Percentiles rank a stretch among this genome's conserved stretches.
phyloP scores from a whole-genome alignment of 371 early-diverging fungal species.

The Sporodiniella umbellata region DNA sequence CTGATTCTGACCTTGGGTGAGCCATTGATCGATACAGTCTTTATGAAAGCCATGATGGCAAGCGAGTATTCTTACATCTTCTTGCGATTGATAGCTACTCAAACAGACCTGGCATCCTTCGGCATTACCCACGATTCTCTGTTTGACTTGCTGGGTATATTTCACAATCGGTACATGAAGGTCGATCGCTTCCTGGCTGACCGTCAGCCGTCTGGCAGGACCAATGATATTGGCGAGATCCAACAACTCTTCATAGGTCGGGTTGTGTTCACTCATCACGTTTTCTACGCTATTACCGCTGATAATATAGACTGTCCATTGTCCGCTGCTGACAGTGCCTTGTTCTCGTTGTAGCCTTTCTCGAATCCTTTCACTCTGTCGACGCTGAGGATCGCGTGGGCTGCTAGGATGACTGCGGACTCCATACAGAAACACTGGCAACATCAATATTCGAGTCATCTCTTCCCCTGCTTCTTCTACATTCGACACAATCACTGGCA shows the following conservation, averaged over 20 bases:
- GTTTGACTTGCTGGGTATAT: constrained; percentile 20
- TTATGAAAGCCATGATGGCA: constrained; percentile 80
- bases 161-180: constrained; percentile 25
- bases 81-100: constrained; percentile 53
- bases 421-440: constrained; percentile 20
- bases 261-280: constrained; percentile 12
- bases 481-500: background rate
- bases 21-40: constrained; percentile 79
- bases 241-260: constrained; percentile 48
- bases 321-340: constrained; percentile 1
- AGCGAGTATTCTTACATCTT: constrained; percentile 55
- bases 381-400: background rate
- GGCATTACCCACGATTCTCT: constrained; percentile 20
- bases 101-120: constrained; percentile 57
- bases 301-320: constrained; percentile 27
- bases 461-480: background rate
- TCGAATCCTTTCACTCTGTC: constrained; percentile 10
- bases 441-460: constrained; percentile 10
- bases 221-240: constrained; percentile 47
- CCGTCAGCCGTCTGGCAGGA: constrained; percentile 47
- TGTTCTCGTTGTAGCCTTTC: constrained; percentile 9
- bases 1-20: constrained; percentile 30
- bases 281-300: constrained; percentile 19
- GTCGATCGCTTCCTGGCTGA: constrained; percentile 37
- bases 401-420: background rate